Evolutionary conservation across 495 filamentous ascomycete genomes (phyloP), one percentile per base, ranked within the genome.

Genomic region (Podospora australis): DNA sequence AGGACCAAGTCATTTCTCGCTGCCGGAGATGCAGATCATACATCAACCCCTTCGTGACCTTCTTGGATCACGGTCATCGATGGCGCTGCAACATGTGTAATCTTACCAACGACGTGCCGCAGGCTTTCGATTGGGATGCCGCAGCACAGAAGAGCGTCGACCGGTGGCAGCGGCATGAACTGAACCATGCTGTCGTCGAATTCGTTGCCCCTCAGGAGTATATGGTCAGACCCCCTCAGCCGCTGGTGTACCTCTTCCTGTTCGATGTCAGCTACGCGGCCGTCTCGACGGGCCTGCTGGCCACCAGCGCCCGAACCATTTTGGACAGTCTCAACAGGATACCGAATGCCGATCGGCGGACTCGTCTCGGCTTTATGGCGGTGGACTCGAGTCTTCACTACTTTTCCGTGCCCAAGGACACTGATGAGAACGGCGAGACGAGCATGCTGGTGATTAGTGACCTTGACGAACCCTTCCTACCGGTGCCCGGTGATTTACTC

Each of bases 61-160:
- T 98, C 74, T 70, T 98, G 34, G 92, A 98, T 51, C 88, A 97
- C 65, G 91, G 91, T 16, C 92, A 98, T 71, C 80, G 92, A 60
- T 97, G 92, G 92, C 83, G 91, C 48, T 98, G 92, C 70, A 98
- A 98, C 69, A 97, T 98, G 91, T 98, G 92, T 63, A 96, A 96
- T 66, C 74, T 98, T 48, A 96, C 90, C 46, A 98, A 97, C 62
- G 92, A 98, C 59, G 94, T 98, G 13, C 92, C 92, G 7, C 94
- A 97, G 69, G 90, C 90, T 4, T 98, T 97, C 53, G 92, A 98
- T 66, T 98, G 92, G 92, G 94, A 98, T 69, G 81, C 86, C 29
- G 82, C 88, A 11, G 70, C 87, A 41, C 90, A 96, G 65, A 90
- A 91, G 75, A 83, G 80, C 21, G 79, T 92, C 19, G 94, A 98